Evolutionary conservation across 2,329 filamentous ascomycete genomes (phyloP).

Genomic region (Sporothrix pallida): DNA sequence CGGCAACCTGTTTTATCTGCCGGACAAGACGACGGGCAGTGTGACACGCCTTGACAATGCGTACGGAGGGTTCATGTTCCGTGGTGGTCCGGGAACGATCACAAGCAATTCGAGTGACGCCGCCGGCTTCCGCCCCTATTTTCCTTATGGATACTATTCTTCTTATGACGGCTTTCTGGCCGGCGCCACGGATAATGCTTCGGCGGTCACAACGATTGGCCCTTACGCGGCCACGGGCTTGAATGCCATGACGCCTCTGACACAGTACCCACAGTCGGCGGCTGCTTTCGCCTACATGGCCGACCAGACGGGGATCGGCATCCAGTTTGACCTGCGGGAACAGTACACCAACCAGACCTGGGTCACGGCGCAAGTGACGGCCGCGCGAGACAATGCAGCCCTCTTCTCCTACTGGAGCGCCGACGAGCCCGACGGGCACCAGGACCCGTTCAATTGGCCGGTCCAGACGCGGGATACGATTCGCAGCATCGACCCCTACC

Average conservation of each 20-base stretch:
- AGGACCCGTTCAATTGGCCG: slow-evolving; percentile 59
- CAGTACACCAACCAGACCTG: slow-evolving; percentile 53
- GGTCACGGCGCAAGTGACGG: slow-evolving; percentile 48
- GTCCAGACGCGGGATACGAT: slow-evolving; percentile 52
- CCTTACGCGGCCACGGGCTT: slow-evolving; percentile 49
- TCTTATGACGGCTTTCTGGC: slow-evolving; percentile 53
- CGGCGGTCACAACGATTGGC: slow-evolving; percentile 42
- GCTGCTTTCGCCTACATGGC: slow-evolving; percentile 51
- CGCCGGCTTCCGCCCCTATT: slow-evolving; percentile 47
- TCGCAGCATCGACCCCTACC: slow-evolving; percentile 62
- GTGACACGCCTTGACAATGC: slow-evolving; percentile 55
- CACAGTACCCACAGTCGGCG: slow-evolving; percentile 48
- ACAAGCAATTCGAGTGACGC: slow-evolving; percentile 3
- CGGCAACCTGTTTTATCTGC: slow-evolving; percentile 51
- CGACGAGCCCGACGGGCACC: slow-evolving; percentile 62
- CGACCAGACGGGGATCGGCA: slow-evolving; percentile 45
- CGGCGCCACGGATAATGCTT: slow-evolving; percentile 45
- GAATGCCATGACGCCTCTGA: slow-evolving; percentile 54
- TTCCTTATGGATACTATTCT: slow-evolving; percentile 55
- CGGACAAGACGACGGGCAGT: slow-evolving; percentile 51
- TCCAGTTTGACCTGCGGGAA: slow-evolving; percentile 54
- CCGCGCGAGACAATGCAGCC: slow-evolving; percentile 49
- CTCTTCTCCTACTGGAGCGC: slow-evolving; percentile 55
- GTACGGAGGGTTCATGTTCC: slow-evolving; percentile 51
- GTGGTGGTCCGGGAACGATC: slow-evolving; percentile 40